A percentile compares a stretch with the other conserved stretches of the same genome.
Conservation (phyloP, 176 grass and related monocot species). For the Musa schizocarpa region DNA sequence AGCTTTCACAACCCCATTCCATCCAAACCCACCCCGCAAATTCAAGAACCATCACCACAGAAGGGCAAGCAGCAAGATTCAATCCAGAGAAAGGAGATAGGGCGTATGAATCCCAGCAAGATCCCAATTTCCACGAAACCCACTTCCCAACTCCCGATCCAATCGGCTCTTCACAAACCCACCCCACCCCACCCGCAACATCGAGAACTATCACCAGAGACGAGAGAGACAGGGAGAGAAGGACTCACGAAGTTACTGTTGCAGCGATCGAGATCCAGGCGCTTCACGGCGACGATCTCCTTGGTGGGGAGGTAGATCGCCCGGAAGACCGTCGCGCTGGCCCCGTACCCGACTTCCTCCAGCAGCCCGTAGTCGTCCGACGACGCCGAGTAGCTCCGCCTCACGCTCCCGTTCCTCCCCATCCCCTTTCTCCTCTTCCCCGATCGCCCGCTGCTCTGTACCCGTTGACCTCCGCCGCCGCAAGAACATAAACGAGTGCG, state of each 20-base stretch:
- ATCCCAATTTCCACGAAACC: too few species aligned
- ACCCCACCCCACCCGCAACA: too few species aligned
- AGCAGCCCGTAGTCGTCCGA: conserved; percentile 54
- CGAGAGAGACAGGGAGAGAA: too few species aligned
- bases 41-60: not conserved
- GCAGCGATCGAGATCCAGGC: conserved; percentile 98
- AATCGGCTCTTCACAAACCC: too few species aligned
- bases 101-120: too few species aligned
- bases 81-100: not conserved
- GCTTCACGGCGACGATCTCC: conserved; percentile 75
- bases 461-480: conserved; percentile 27
- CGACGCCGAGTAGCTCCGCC: conserved; percentile 46
- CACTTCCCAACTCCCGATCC: too few species aligned
- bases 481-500: not conserved
- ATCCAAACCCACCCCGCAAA: conserved; percentile 1
- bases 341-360: conserved; percentile 85
- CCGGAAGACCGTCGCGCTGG: conserved; percentile 79
- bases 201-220: too few species aligned
- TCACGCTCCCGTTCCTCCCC: conserved; percentile 11
- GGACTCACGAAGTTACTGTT: conserved; percentile 85
- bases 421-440: conserved; percentile 9
- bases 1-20: not conserved
- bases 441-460: conserved; percentile 16
- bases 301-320: conserved; percentile 59
- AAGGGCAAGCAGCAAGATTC: not conserved